A percentile compares a stretch with the other conserved stretches of the same genome.
Conservation (phyloP, 2,329 filamentous ascomycete genomes). For the Aspergillus ochraceus region DNA sequence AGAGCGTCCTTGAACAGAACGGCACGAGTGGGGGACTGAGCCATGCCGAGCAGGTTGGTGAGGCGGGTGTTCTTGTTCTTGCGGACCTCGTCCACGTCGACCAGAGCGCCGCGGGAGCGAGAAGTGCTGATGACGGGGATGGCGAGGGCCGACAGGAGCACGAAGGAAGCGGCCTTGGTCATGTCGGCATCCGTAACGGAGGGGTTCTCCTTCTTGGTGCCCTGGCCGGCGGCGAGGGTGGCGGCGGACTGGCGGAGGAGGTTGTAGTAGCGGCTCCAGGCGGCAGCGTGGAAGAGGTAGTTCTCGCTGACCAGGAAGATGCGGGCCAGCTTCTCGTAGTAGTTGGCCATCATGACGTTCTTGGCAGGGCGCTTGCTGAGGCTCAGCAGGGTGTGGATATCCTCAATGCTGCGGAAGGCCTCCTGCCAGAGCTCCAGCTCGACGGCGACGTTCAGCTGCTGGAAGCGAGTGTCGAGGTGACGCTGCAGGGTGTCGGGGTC, state of each 20-base stretch:
- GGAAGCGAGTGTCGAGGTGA: slow-evolving; percentile 95
- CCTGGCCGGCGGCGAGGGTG: slow-evolving; percentile 78
- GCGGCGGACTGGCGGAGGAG: slow-evolving; percentile 87
- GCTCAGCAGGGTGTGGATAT: slow-evolving; percentile 95
- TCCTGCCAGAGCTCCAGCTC: slow-evolving; percentile 99
- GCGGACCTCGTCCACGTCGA: slow-evolving; percentile 93
- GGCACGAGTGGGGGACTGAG: slow-evolving; percentile 80
- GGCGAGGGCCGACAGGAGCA: slow-evolving; percentile 90
- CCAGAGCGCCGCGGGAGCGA: slow-evolving; percentile 88
- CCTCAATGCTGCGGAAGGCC: slow-evolving; percentile 97
- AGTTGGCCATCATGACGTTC: slow-evolving; percentile 99
- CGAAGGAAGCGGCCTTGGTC: slow-evolving; percentile 92
- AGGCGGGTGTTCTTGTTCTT: slow-evolving; percentile 99
- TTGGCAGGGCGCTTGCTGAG: slow-evolving; percentile 97
- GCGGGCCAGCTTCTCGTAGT: slow-evolving; percentile 98
- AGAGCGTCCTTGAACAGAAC: slow-evolving; percentile 94
- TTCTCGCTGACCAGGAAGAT: slow-evolving; percentile 99
- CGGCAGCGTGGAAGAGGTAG: slow-evolving; percentile 97
- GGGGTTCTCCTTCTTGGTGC: slow-evolving; percentile 93
- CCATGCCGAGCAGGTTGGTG: slow-evolving; percentile 94
- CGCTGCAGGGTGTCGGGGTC: slow-evolving; percentile 96
- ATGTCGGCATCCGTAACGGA: slow-evolving; percentile 85
- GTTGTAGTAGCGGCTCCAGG: slow-evolving; percentile 97
- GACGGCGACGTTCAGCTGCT: slow-evolving; percentile 96
- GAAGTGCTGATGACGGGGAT: slow-evolving; percentile 99